Conservation (phyloP, 345 rosid species). For the Erysimum cheiranthoides region DNA sequence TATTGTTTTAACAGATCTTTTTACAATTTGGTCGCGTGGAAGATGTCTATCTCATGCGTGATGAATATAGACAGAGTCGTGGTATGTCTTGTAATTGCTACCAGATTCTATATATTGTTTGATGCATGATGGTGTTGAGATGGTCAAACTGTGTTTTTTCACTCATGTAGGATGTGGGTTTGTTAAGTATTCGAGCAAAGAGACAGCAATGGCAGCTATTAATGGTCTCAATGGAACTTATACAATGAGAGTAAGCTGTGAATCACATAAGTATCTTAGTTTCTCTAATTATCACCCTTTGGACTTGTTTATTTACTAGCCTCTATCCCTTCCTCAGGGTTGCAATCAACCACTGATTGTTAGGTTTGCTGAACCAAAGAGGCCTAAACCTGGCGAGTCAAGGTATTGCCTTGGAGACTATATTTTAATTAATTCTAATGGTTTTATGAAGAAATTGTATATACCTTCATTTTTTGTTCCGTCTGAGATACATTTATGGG, state of each 20-base stretch:
- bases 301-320: slow-evolving; percentile 27
- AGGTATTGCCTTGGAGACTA: slow-evolving; percentile 55
- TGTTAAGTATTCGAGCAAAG: slow-evolving; percentile 88
- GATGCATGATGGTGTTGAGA: slow-evolving; percentile 28
- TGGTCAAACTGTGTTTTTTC: slow-evolving; percentile 33
- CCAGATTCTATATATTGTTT: not conserved
- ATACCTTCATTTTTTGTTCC: slow-evolving; percentile 19
- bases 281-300: slow-evolving; percentile 7
- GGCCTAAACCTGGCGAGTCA: slow-evolving; percentile 88
- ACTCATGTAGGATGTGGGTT: slow-evolving; percentile 92
- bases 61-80: slow-evolving; percentile 93
- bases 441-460: slow-evolving; percentile 15
- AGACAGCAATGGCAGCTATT: slow-evolving; percentile 89
- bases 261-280: slow-evolving; percentile 32
- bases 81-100: slow-evolving; percentile 58
- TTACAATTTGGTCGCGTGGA: slow-evolving; percentile 85
- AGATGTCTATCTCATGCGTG: slow-evolving; percentile 99
- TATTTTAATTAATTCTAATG: slow-evolving; percentile 7
- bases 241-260: slow-evolving; percentile 82
- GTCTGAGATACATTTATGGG: slow-evolving; percentile 12
- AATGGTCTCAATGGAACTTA: slow-evolving; percentile 83
- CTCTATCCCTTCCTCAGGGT: slow-evolving; percentile 59
- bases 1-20: slow-evolving; percentile 65
- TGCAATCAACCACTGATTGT: slow-evolving; percentile 97
- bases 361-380: slow-evolving; percentile 99